Evolutionary conservation across 2,329 filamentous ascomycete genomes (phyloP), one percentile per base, ranked within the genome.

Genomic region (Coniochaeta ligniaria): DNA sequence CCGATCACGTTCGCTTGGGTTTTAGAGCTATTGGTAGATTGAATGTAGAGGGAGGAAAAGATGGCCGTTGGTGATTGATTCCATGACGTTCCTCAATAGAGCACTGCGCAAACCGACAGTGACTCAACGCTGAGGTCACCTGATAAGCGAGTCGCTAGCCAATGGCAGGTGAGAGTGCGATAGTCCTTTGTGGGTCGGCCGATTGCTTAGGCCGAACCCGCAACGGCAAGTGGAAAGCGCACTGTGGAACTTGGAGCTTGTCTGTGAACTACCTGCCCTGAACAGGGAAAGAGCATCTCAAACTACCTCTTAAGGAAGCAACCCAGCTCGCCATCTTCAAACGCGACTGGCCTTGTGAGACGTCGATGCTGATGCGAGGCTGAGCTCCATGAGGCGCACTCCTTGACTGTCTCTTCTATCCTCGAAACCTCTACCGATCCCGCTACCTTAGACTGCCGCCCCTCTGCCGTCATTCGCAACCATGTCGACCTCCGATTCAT

Each of bases 401-500:
- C 22, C 26, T 14, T 52, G 24, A 17, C 14, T 11, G 24, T 26
- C 43, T 20, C 47, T 52, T 52, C 35, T 24, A 33, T 36, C 50
- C 12, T n/a, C 59, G 24, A 38, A n/a, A 38, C 14, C n/a, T 33
- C 31, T 24, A 3, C 22, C n/a, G 4, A 22, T n/a, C 17, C 31
- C n/a, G 28, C 28, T 31, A 31, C 28, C 20, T 22, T 20, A 36
- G 17, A 36, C 31, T 22, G 31, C 57, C 4, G 41, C n/a, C 22
- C n/a, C 38, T n/a, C 17, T 14, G 28, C 5, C 54, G 54, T 35
- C 54, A 57, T 35, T 31, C 31, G 26, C 35, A 57, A 52, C 57
- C 41, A 64, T 66, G 54, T 67, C 76, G 59, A 62, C 71, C 60
- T 73, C 77, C 71, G 76, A 80, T 64, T 81, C 83, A 63, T 79